Base-by-base conservation (phyloP, 2,329 filamentous ascomycete species). In the Neofusicoccum sp. region DNA sequence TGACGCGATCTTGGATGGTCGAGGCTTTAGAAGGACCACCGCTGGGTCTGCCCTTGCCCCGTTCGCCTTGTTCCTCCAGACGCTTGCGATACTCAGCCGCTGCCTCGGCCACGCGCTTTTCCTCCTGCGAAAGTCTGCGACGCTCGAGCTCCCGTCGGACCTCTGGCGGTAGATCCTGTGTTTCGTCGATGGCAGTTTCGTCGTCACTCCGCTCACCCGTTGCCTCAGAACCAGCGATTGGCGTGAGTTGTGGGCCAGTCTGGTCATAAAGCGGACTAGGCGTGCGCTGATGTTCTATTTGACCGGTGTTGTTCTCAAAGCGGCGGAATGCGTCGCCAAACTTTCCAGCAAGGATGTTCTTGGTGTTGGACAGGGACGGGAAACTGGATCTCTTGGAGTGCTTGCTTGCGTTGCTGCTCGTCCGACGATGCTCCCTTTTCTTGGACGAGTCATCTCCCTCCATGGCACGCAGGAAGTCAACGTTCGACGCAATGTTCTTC, bases 291-390 rank as follows among this genome's bases (percentile, higher is more conserved):
- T 62, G 16, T 62, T 67, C 59, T 65, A 68, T 12, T 80, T 83
- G 26, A 16, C 14, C 41, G n/a, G 41, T 36, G n/a, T 51, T 43
- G 41, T n/a, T 44, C 73, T 99, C 95, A 67, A 98, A 98, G 5
- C 89, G 85, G 70, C 93, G 91, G 77, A 98, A 97, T 3, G 93
- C 93, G 68, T 97, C 93, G 0, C 93, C 91, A 72, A 98, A 97
- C 67, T 89, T 91, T 26, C 92, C 90, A 4, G 87, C 88, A n/a
- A 97, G 80, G 38, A 96, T 86, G 61, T 86, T 90, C 74, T 95
- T 96, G 28, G 89, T 89, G 40, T 86, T 86, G 6, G 89, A 86
- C 16, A 91, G 76, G 0, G 88, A 86, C 59, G 89, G 82, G 64
- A 96, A 76, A 72, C 90, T 95, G 1, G 87, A 82, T 9, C 90